Base-by-base conservation (phyloP, 257 asterid genomes). In the Capsicum chinense region DNA sequence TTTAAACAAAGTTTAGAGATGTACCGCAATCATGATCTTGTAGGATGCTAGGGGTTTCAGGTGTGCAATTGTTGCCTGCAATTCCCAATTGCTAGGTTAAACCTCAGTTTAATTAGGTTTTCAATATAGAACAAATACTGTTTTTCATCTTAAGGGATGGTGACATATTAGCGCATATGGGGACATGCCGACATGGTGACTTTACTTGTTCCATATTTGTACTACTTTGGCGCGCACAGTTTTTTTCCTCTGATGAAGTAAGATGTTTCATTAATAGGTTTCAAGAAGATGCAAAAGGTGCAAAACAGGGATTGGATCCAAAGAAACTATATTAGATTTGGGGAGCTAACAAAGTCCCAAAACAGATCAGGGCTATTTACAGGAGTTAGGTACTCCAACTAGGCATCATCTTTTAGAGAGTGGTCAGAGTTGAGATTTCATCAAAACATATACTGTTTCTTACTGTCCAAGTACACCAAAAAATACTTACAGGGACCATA, bases 361-460 rank as follows among this genome's bases (percentile, higher is more conserved):
- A 68, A 15, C 76, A 15, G 76, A 37, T 37, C 52, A 68, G 44
- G 15, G 21, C 74, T 37, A 68, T 37, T 68, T 68, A 44, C 13
- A 14, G 7, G 76, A 26, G 52, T 68, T 68, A 68, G 76, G 76
- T 68, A 50, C 52, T 33, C 74, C 52, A 68, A 68, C 76, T 16
- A 68, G 76, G 7, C 76, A 37, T 68, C 52, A 68, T 50, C 50
- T 37, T 37, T 68, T 68, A 21, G 15, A 68, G 52, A 68, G 47
- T 35, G 76, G n/a, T 7, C 52, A 19, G 13, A 68, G 52, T 68
- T 68, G 52, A 68, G 52, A 68, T 68, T 68, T 52, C 52, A 15
- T 37, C 76, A 37, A 7, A 37, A 37, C 76, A 68, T 37, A 39
- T 68, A 33, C 19, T 0, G 52, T 7, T 33, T 68, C 76, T 14